Base-by-base conservation (phyloP, 805 yeast species). In the Wickerhamomyces rabaulensis region DNA sequence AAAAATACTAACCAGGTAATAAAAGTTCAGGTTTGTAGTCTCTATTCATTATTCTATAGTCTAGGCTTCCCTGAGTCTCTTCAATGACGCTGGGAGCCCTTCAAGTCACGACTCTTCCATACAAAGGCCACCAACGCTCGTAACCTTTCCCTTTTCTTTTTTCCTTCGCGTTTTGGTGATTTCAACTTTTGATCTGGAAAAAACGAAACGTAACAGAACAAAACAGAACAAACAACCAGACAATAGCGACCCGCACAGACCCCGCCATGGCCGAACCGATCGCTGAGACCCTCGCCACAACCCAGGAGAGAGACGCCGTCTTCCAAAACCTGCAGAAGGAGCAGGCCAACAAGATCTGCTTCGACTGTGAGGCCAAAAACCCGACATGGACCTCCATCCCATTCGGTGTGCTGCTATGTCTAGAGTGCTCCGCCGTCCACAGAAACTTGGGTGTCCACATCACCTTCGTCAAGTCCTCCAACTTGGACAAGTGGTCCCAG, bases 381-480 rank as follows among this genome's bases (percentile, higher is more conserved):
- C 98, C 99, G 33, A 89, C 98, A 0, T 94, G 99, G 99, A 88
- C 99, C 4, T 92, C 98, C 13, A 90, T 92, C 46, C 96, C 98
- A 13, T 92, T 88, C 67, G 99, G 97, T 46, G 87, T 91, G 44
- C 78, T 91, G 64, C 70, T 94, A 49, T 94, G 99, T 71, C 75
- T 91, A 50, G 96, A 94, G 65, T 94, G 99, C 67, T 87, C 96
- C 45, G 91, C 98, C 4, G 89, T 86, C 44, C 99, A 94, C 71
- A 80, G 99, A 67, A 90, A 90, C 65, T 68, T 94, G 69, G 99
- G 99, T 49, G 97, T 91, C 35, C 99, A 94, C 65, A 84, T 94
- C 59, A 80, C 97, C 35, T 94, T 94, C 71, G 98, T 94, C 49
- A 88, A 90, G 64, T 88, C 97, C 25, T 80, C 94, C 25, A 87